Evolutionary conservation across 1,139 yeast genomes (phyloP).

Genomic region (Blastobotrys apis): DNA sequence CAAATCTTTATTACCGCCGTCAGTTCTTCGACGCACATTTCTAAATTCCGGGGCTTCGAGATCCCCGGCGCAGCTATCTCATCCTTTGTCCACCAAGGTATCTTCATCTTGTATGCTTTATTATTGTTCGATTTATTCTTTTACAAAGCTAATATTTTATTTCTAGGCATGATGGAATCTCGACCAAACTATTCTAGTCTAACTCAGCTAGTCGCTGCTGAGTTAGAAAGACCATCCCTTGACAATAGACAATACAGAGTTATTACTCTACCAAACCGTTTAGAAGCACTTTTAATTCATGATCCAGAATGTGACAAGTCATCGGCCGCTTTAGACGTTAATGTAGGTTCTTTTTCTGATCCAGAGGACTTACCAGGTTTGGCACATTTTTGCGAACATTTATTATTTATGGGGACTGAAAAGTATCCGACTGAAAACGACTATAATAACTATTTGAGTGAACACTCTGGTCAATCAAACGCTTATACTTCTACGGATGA

Average conservation of each 20-base stretch:
- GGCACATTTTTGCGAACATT: conserved; percentile 96
- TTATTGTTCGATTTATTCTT: background rate
- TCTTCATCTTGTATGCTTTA: background rate
- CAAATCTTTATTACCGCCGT: no score
- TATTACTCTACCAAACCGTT: conserved; percentile 59
- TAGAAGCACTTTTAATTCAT: conserved; percentile 71
- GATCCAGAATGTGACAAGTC: conserved; percentile 87
- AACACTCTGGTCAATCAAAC: conserved; percentile 63
- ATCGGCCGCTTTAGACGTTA: conserved; percentile 89
- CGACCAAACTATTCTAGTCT: conserved; percentile 13
- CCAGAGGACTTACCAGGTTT: conserved; percentile 72
- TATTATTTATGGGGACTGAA: conserved; percentile 92
- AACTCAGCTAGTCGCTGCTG: conserved; percentile 19
- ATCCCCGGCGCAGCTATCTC: no score
- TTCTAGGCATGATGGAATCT: no score
- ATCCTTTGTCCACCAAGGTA: conserved; percentile 8
- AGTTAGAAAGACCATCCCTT: conserved; percentile 33
- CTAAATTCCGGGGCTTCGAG: no score
- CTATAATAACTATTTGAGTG: conserved; percentile 69
- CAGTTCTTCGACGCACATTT: no score
- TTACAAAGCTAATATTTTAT: no score
- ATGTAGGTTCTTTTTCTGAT: conserved; percentile 86
- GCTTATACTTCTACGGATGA: conserved; percentile 89
- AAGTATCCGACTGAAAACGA: conserved; percentile 92
- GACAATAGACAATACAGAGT: conserved; percentile 76